Conservation (phyloP, 2,329 filamentous ascomycete species). For the Xylariaceae sp. region DNA sequence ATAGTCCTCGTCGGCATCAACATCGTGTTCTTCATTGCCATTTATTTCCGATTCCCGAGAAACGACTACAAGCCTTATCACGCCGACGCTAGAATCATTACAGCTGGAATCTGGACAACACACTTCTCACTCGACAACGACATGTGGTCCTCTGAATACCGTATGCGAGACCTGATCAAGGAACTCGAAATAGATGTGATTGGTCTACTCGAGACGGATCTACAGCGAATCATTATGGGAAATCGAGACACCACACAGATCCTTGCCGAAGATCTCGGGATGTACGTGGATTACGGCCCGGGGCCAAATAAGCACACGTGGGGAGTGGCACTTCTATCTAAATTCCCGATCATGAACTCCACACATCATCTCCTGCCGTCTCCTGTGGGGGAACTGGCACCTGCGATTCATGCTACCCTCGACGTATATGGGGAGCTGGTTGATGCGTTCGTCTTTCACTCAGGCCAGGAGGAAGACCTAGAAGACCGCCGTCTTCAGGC, state of each 20-base stretch:
- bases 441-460: constrained; percentile 98
- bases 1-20: constrained; percentile 69
- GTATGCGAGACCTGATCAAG: constrained; percentile 85
- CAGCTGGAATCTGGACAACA: constrained; percentile 97
- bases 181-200: constrained; percentile 97
- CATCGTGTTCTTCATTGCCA: constrained; percentile 71
- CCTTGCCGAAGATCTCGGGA: constrained; percentile 91
- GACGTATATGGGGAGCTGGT: constrained; percentile 86
- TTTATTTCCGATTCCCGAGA: constrained; percentile 86
- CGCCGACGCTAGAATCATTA: constrained; percentile 78
- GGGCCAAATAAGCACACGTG: constrained; percentile 99
- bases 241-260: constrained; percentile 96
- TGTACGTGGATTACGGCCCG: constrained; percentile 97
- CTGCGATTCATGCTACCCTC: constrained; percentile 93
- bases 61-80: constrained; percentile 93
- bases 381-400: constrained; percentile 89
- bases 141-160: constrained; percentile 96
- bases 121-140: constrained; percentile 98
- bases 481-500: constrained; percentile 86
- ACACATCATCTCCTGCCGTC: constrained; percentile 93
- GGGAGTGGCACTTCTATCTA: constrained; percentile 88
- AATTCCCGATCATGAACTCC: constrained; percentile 96
- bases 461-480: constrained; percentile 92
- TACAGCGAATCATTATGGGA: constrained; percentile 98
- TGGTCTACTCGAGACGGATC: constrained; percentile 87